Evolutionary conservation across 441 rosid species (phyloP), one percentile per base, ranked within the genome.

Genomic region (Theobroma grandiflorum): DNA sequence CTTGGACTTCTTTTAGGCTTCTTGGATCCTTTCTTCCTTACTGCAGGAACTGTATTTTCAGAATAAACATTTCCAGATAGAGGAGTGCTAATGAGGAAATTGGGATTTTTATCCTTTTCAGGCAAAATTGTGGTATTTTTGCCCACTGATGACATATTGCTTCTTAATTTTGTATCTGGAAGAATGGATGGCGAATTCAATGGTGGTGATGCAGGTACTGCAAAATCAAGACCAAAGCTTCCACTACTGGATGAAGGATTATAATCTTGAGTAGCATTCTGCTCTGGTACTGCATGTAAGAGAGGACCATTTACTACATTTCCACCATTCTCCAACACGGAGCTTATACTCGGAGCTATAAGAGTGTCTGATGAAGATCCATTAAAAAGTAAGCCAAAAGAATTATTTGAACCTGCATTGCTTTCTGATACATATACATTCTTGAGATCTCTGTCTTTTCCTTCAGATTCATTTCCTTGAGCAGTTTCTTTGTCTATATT

Each of bases 1-100:
- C 57, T 45, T 69, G 59, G 87, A 53, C 18, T 85, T 85, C 50
- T 38, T 81, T 84, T 64, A 52, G 89, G 81, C 42, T 59, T 75
- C 84, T 52, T 57, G 77, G 59, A 80, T 31, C 78, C 74, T 26
- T 69, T 69, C 40, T 69, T 18, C 53, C 58, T 26, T 69, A 31
- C 77, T 74, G 75, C 31, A 55, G 64, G 65, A 73, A 55, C 64
- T n/a, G n/a, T 10, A 2, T 38, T 73, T 38, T 5, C 74, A 47
- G 50, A 66, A 55, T 82, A 78, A 80, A 74, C 80, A 31, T 42
- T 64, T 8, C 53, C 76, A 42, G 45, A 33, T 42, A 12, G 37
- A 14, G 53, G 55, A 55, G 62, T 26, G 68, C 40, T 75, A 79
- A 70, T 63, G 69, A 82, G 38, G 35, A 77, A 53, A 20, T 4